A percentile compares a stretch with the other conserved stretches of the same genome.
Conservation (phyloP, 129 eudicot genomes). For the Flaveria robusta region DNA sequence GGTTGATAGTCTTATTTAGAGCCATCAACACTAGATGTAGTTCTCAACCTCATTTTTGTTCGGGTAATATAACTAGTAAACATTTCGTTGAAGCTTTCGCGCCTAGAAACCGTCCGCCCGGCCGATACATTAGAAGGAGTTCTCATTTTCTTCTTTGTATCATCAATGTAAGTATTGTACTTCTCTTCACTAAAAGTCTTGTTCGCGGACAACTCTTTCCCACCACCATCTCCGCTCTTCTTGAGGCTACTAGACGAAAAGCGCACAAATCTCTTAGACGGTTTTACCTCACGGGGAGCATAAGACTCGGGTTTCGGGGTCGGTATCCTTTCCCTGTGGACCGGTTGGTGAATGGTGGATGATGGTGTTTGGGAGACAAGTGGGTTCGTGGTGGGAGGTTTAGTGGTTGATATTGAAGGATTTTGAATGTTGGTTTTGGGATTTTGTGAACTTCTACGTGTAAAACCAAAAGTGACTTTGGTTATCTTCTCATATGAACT, state of each 20-base stretch:
- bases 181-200: conserved; percentile 40
- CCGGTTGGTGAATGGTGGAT: conserved; percentile 11
- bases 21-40: conserved; percentile 28
- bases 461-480: conserved; percentile 35
- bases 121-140: conserved; percentile 37
- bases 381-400: conserved; percentile 21
- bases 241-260: conserved; percentile 24
- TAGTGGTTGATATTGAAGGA: conserved; percentile 21
- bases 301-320: conserved; percentile 23
- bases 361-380: conserved; percentile 8
- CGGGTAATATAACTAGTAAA: conserved; percentile 54
- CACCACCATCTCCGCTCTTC: conserved; percentile 24
- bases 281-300: conserved; percentile 28
- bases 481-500: conserved; percentile 42
- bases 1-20: neutral
- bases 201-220: conserved; percentile 22
- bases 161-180: conserved; percentile 42
- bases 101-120: conserved; percentile 38
- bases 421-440: conserved; percentile 32
- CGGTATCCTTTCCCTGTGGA: neutral
- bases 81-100: conserved; percentile 71
- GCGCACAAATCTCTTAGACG: conserved; percentile 32
- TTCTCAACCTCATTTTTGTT: conserved; percentile 53
- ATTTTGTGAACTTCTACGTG: conserved; percentile 18
- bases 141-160: conserved; percentile 54